A percentile compares a stretch with the other conserved stretches of the same genome.
Evolutionary conservation across 2,329 filamentous ascomycete genomes (phyloP).

Genomic region (Trichoderma atrobrunneum): DNA sequence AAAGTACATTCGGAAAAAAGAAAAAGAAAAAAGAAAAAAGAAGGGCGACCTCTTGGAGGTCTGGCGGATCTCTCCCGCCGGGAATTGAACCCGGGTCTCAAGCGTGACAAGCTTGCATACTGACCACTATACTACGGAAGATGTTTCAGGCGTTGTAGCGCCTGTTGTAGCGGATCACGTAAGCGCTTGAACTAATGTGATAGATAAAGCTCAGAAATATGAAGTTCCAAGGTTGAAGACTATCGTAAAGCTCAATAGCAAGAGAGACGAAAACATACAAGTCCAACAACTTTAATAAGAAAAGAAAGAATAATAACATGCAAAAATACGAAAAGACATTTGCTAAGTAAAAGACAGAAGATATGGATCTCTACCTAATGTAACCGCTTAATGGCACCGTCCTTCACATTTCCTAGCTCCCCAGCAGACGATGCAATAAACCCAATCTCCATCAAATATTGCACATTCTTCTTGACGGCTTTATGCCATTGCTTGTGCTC

Average conservation of each 20-base stretch:
- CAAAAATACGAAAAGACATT: not conserved
- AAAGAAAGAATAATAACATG: not conserved
- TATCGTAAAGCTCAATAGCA: not conserved
- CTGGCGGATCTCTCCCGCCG: slow-evolving; percentile 18
- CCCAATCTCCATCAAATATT: slow-evolving; percentile 3
- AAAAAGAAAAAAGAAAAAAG: not conserved
- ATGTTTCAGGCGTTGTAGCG: slow-evolving; percentile 13
- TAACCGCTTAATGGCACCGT: not conserved
- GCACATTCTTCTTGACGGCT: slow-evolving; percentile 1
- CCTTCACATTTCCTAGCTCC: not conserved
- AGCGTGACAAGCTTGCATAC: slow-evolving; percentile 20
- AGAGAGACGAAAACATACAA: not conserved
- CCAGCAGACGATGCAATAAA: not conserved
- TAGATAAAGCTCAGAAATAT: not conserved
- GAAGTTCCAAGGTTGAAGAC: not conserved
- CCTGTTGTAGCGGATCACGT: slow-evolving; percentile 18
- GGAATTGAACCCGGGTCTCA: slow-evolving; percentile 19
- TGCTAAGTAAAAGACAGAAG: not conserved
- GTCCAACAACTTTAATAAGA: not conserved
- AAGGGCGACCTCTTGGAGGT: not conserved
- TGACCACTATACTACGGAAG: slow-evolving; percentile 20
- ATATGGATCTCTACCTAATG: not conserved
- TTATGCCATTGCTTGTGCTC: not conserved
- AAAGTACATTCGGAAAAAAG: not conserved
- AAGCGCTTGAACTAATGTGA: not conserved